phyloP scores from a whole-genome alignment of 768 basidiomycete species.

The Tulasnella sp. region DNA sequence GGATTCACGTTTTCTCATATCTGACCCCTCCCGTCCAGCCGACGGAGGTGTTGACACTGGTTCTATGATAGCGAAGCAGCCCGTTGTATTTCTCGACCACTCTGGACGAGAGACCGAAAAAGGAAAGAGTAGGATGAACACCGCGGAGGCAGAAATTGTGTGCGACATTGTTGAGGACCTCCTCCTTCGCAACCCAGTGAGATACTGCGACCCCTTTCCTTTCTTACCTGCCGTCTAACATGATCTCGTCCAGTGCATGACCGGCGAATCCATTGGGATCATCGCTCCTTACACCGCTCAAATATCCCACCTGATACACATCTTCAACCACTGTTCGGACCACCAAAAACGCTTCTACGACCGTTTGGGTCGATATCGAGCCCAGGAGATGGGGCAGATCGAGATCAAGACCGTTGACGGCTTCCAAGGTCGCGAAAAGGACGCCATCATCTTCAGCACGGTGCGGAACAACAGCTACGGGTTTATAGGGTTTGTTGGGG shows the following conservation, averaged over 20 bases:
- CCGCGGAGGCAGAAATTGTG: constrained; percentile 64
- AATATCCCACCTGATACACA: constrained; percentile 56
- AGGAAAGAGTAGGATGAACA: constrained; percentile 65
- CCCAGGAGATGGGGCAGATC: constrained; percentile 48
- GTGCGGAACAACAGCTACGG: constrained; percentile 70
- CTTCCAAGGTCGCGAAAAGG: constrained; percentile 89
- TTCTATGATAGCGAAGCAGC: constrained; percentile 28
- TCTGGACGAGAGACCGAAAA: constrained; percentile 50
- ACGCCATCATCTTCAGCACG: constrained; percentile 83
- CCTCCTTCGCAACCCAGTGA: constrained; percentile 56
- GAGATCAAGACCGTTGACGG: constrained; percentile 92
- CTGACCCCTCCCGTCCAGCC: constrained; percentile 34
- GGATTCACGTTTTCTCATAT: constrained; percentile 26
- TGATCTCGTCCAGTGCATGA: constrained; percentile 34
- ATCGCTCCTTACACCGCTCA: constrained; percentile 90
- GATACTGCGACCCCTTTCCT: constrained; percentile 20
- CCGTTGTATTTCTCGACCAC: constrained; percentile 78
- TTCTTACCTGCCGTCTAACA: background rate
- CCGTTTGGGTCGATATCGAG: constrained; percentile 53
- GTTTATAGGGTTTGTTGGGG: constrained; percentile 79
- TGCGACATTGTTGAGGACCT: constrained; percentile 74
- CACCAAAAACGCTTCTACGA: constrained; percentile 42
- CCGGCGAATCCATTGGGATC: constrained; percentile 72
- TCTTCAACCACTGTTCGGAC: constrained; percentile 45
- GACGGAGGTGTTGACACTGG: constrained; percentile 31